phyloP scores from a whole-genome alignment of 1,139 yeast species.

The Candida sanyaensis region DNA sequence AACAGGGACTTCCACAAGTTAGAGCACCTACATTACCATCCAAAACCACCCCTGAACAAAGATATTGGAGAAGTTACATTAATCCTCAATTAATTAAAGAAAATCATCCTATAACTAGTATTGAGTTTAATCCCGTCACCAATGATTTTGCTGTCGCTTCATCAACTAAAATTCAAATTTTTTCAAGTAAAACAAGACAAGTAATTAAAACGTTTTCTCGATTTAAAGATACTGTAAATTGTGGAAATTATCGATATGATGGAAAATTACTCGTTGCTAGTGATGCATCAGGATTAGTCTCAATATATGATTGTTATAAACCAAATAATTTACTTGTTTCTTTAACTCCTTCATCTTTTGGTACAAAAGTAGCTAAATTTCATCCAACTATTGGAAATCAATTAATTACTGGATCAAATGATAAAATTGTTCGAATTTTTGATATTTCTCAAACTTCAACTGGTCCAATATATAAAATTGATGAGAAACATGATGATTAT shows the following conservation, averaged over 20 bases:
- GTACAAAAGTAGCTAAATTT: slow-evolving; percentile 94
- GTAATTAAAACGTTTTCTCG: slow-evolving; percentile 86
- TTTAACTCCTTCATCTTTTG: slow-evolving; percentile 77
- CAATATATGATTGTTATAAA: slow-evolving; percentile 75
- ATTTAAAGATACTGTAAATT: slow-evolving; percentile 87
- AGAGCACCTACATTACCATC: slow-evolving; percentile 75
- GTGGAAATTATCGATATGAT: slow-evolving; percentile 80
- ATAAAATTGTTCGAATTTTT: slow-evolving; percentile 80
- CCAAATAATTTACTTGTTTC: slow-evolving; percentile 81
- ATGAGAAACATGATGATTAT: slow-evolving; percentile 77
- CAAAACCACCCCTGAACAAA: slow-evolving; percentile 89
- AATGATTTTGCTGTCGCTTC: slow-evolving; percentile 94
- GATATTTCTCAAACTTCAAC: slow-evolving; percentile 77
- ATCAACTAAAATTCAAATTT: slow-evolving; percentile 87
- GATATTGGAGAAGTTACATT: slow-evolving; percentile 87
- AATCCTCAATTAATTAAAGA: slow-evolving; percentile 91
- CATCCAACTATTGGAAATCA: slow-evolving; percentile 74
- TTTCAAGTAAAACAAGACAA: slow-evolving; percentile 90
- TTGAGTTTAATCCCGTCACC: slow-evolving; percentile 82
- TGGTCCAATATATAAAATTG: slow-evolving; percentile 66
- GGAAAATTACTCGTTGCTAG: slow-evolving; percentile 86
- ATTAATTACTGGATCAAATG: slow-evolving; percentile 88
- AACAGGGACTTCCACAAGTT: slow-evolving; percentile 66
- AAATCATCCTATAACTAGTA: slow-evolving; percentile 86
- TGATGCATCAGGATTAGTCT: slow-evolving; percentile 86